Evolutionary conservation across 2,329 filamentous ascomycete genomes (phyloP), one percentile per base, ranked within the genome.

Genomic region (Gliomastix tumulicola): DNA sequence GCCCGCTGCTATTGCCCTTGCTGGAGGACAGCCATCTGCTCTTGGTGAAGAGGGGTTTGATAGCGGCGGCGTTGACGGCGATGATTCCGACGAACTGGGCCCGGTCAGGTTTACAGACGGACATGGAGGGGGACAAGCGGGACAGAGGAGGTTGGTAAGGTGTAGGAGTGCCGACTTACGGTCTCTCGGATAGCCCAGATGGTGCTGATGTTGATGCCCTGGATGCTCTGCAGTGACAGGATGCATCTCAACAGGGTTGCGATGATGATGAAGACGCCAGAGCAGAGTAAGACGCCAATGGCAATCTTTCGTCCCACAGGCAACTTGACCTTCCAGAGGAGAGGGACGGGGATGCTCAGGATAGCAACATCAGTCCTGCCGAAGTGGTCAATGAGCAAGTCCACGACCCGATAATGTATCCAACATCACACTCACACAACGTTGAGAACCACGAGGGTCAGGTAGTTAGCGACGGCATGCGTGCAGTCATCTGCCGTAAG

Each of bases 171-270:
- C n/a, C n/a, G n/a, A n/a, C n/a, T n/a, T 47, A 62, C 57, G 4
- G 60, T 64, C 45, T 68, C 65, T 31, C 65, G 54, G 13, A 64
- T 62, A 11, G 59, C 60, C 63, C 63, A 66, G 16, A 65, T 62
- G 1, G 59, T 63, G 18, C 55, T 57, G 3, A 52, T 43, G 39
- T 63, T 62, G 46, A 65, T 59, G 13, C 51, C 53, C 15, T 58
- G 32, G 25, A 62, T 56, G 19, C 56, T 48, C 19, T 50, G 41
- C 1, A 68, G 48, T 11, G 57, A 62, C 5, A 62, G 42, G 23
- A 64, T 41, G 37, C 60, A 65, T n/a, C 64, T 62, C 23, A 68
- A 49, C 1, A 67, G 41, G 2, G 63, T 57, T 17, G 62, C 62
- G 7, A 59, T 43, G 41, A 67, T 63, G 37, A 66, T 57, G 40